phyloP scores from a whole-genome alignment of 805 yeast genomes.

The Zygoascus tannicola region DNA sequence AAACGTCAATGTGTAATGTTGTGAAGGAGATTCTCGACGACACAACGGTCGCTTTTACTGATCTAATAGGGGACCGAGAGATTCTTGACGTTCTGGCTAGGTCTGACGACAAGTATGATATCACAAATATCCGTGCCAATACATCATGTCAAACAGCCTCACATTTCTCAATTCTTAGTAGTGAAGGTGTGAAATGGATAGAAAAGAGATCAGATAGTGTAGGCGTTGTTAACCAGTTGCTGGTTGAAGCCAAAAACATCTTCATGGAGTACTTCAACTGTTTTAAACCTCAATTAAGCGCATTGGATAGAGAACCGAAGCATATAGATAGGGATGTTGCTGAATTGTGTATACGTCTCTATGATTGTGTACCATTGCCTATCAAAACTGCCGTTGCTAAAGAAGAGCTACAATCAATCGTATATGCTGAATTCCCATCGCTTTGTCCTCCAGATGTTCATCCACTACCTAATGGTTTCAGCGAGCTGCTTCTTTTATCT shows the following conservation, averaged over 20 bases:
- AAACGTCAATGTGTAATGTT: no score
- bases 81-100: not conserved
- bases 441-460: not conserved
- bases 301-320: not conserved
- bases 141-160: not conserved
- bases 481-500: constrained; percentile 11
- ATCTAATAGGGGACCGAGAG: not conserved
- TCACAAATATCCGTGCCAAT: not conserved
- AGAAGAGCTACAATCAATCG: constrained; percentile 8
- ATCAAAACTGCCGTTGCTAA: constrained; percentile 6
- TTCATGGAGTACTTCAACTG: constrained; percentile 4
- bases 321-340: constrained; percentile 1
- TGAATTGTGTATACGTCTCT: not conserved
- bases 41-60: not conserved
- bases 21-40: constrained; percentile 2
- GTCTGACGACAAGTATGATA: not conserved
- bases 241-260: constrained; percentile 7
- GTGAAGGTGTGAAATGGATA: constrained; percentile 36
- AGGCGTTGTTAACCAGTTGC: constrained; percentile 6
- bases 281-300: constrained; percentile 6
- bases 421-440: constrained; percentile 6
- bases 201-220: constrained; percentile 16
- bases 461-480: constrained; percentile 13
- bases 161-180: not conserved
- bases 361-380: not conserved